Conservation (phyloP, 768 basidiomycete genomes). For the Hebeloma cylindrosporum region DNA sequence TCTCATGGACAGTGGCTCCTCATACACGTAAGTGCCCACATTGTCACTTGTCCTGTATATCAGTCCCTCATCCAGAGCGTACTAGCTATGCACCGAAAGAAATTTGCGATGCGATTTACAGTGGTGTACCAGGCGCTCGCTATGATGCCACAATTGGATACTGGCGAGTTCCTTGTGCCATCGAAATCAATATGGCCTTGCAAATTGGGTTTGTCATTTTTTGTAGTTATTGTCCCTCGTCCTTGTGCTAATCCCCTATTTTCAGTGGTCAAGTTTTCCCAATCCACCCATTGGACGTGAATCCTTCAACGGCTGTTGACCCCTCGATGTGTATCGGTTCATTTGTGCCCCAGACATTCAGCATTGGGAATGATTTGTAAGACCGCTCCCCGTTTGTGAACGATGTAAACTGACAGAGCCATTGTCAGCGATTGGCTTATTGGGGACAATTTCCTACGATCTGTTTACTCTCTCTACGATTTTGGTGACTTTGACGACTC, state of each 20-base stretch:
- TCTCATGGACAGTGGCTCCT: slow-evolving; percentile 79
- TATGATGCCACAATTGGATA: slow-evolving; percentile 52
- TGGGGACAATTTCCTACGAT: slow-evolving; percentile 82
- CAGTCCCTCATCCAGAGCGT: slow-evolving; percentile 6
- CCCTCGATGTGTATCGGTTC: slow-evolving; percentile 65
- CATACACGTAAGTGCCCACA: slow-evolving; percentile 59
- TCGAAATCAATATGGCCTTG: slow-evolving; percentile 76
- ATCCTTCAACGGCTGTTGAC: slow-evolving; percentile 46
- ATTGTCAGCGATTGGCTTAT: slow-evolving; percentile 71
- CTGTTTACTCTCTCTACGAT: slow-evolving; percentile 80
- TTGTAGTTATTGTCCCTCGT: slow-evolving; percentile 1
- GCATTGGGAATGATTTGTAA: slow-evolving; percentile 68
- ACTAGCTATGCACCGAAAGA: slow-evolving; percentile 67
- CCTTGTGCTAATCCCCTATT: slow-evolving; percentile 10
- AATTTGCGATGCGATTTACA: slow-evolving; percentile 70
- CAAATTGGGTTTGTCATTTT: slow-evolving; percentile 62
- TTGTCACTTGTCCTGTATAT: background rate
- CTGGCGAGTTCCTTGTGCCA: slow-evolving; percentile 74
- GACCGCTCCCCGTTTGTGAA: slow-evolving; percentile 20
- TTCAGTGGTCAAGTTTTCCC: slow-evolving; percentile 71
- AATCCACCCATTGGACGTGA: slow-evolving; percentile 77
- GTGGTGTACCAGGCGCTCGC: slow-evolving; percentile 58
- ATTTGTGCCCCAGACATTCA: slow-evolving; percentile 64
- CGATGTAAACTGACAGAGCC: slow-evolving; percentile 4
- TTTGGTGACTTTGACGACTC: slow-evolving; percentile 74